Percentiles rank a stretch among this genome's conserved stretches.
Evolutionary conservation across 1,284 basidiomycete genomes (phyloP).

Genomic region (Trametes versicolor): DNA sequence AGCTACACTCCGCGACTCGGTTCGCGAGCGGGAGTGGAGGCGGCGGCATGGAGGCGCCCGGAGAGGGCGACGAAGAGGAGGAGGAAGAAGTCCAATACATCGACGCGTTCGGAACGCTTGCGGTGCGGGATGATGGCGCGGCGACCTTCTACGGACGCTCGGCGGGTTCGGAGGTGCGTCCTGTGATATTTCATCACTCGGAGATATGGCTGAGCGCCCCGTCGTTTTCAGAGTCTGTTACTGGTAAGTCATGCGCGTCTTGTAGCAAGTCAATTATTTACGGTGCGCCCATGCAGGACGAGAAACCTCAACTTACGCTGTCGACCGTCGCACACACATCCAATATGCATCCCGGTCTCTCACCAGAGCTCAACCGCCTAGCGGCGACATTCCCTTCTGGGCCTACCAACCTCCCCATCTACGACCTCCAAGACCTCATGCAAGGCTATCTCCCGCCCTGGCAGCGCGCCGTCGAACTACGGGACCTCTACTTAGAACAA

Average conservation of each 20-base stretch:
- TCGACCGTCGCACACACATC: slow-evolving; percentile 15
- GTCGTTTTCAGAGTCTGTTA: slow-evolving; percentile 41
- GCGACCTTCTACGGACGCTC: slow-evolving; percentile 76
- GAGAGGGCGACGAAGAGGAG: slow-evolving; percentile 18
- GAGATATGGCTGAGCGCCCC: background rate
- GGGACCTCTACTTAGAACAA: slow-evolving; percentile 72
- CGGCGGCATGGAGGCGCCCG: slow-evolving; percentile 14
- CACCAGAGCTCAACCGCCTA: slow-evolving; percentile 52
- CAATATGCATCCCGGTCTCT: slow-evolving; percentile 27
- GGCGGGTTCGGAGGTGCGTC: slow-evolving; percentile 59
- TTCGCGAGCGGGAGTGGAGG: slow-evolving; percentile 8
- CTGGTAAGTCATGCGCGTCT: slow-evolving; percentile 40
- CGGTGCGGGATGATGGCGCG: slow-evolving; percentile 66
- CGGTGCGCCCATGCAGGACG: slow-evolving; percentile 25
- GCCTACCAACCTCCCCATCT: slow-evolving; percentile 35
- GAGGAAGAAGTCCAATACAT: slow-evolving; percentile 38
- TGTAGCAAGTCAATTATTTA: background rate
- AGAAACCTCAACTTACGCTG: slow-evolving; percentile 26
- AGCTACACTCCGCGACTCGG: slow-evolving; percentile 41
- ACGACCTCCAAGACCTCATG: slow-evolving; percentile 57
- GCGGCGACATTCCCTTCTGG: slow-evolving; percentile 65
- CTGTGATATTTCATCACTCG: background rate
- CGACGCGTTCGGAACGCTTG: slow-evolving; percentile 64
- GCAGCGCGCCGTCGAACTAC: slow-evolving; percentile 62
- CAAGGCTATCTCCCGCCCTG: slow-evolving; percentile 64